phyloP scores from a whole-genome alignment of 345 rosid species.

The Aethionema arabicum region DNA sequence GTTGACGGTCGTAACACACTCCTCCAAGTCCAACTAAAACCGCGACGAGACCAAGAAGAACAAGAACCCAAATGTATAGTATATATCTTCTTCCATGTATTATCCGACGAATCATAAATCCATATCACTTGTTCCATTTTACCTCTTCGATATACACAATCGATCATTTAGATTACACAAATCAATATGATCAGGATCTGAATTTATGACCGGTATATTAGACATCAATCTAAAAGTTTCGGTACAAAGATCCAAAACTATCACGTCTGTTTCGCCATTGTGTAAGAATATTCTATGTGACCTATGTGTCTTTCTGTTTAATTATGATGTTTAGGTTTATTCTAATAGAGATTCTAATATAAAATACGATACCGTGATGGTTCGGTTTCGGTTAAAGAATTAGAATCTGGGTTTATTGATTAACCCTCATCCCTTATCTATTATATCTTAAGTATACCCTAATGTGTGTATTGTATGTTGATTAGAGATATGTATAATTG shows the following conservation, averaged over 20 bases:
- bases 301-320: no score
- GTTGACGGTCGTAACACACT: no score
- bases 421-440: no score
- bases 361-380: no score
- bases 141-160: conserved; percentile 15
- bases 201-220: background rate
- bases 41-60: background rate
- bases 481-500: no score
- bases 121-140: background rate
- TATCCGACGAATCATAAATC: conserved; percentile 13
- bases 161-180: conserved; percentile 15
- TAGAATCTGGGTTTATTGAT: no score
- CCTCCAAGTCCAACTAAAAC: background rate
- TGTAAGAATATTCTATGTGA: no score
- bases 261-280: background rate
- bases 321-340: no score
- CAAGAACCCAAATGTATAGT: conserved; percentile 1
- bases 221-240: conserved; percentile 16
- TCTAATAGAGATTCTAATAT: no score
- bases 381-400: no score
- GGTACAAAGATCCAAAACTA: conserved; percentile 12
- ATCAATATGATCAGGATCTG: background rate
- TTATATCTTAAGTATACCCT: no score
- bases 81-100: conserved; percentile 18
- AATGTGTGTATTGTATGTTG: no score